Conservation (phyloP, 2,329 filamentous ascomycete species). For the Penicillium hordei region DNA sequence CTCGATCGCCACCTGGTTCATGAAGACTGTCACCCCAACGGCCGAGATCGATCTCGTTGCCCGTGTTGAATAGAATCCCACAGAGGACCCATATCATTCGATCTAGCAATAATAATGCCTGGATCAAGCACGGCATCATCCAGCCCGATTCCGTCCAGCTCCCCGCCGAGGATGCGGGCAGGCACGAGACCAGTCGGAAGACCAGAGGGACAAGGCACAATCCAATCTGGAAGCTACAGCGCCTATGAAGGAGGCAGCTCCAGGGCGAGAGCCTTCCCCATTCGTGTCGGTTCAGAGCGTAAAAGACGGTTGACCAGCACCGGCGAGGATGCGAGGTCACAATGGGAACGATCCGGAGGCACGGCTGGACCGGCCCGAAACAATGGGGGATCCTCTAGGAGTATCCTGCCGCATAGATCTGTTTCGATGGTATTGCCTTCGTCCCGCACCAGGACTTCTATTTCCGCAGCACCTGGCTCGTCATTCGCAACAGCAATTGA, state of each 20-base stretch:
- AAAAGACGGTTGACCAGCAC: slow-evolving; percentile 45
- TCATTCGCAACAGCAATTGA: slow-evolving; percentile 38
- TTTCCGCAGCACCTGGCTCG: slow-evolving; percentile 23
- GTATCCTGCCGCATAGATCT: slow-evolving; percentile 27
- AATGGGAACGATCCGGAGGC: slow-evolving; percentile 1
- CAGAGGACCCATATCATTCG: background rate
- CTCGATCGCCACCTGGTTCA: slow-evolving; percentile 28
- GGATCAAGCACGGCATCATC: slow-evolving; percentile 12
- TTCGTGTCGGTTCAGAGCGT: slow-evolving; percentile 30
- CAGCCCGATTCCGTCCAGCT: background rate
- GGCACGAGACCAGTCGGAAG: background rate
- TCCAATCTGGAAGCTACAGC: background rate
- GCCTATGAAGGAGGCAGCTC: background rate
- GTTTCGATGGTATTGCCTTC: slow-evolving; percentile 21
- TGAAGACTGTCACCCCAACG: slow-evolving; percentile 35
- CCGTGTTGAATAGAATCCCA: slow-evolving; percentile 6
- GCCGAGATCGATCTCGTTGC: slow-evolving; percentile 37
- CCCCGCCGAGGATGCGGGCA: background rate
- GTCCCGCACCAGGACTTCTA: slow-evolving; percentile 14
- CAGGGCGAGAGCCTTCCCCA: background rate
- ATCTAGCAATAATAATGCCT: slow-evolving; percentile 7
- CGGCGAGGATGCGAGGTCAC: slow-evolving; percentile 28
- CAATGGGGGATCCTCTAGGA: slow-evolving; percentile 3
- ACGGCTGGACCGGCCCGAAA: slow-evolving; percentile 5
- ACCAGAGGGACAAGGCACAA: slow-evolving; percentile 1